phyloP scores from a whole-genome alignment of 768 basidiomycete species.

The Kwoniella europaea region DNA sequence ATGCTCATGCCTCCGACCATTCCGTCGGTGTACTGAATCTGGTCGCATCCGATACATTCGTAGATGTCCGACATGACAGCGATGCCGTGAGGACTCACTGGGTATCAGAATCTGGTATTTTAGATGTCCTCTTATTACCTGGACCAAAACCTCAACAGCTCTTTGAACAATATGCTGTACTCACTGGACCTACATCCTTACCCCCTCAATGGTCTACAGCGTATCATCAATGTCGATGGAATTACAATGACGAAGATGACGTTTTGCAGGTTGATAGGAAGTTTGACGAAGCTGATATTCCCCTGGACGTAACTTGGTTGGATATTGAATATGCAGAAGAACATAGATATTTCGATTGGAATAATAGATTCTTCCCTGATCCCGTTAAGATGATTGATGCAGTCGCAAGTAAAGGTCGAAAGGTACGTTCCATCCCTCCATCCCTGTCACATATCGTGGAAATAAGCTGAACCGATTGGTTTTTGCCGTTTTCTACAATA shows the following conservation, averaged over 20 bases:
- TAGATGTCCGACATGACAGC: constrained; percentile 78
- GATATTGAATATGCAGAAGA: constrained; percentile 95
- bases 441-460: background rate
- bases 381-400: constrained; percentile 91
- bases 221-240: constrained; percentile 98
- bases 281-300: constrained; percentile 94
- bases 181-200: constrained; percentile 85
- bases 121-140: constrained; percentile 91
- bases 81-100: constrained; percentile 77
- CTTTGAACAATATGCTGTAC: constrained; percentile 79
- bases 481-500: constrained; percentile 53
- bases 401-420: constrained; percentile 80
- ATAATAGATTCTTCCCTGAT: constrained; percentile 87
- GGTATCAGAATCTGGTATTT: constrained; percentile 95
- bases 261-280: constrained; percentile 79
- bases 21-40: constrained; percentile 91
- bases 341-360: constrained; percentile 98
- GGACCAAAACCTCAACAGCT: constrained; percentile 83
- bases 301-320: constrained; percentile 95
- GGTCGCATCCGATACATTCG: constrained; percentile 89
- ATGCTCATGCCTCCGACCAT: constrained; percentile 83
- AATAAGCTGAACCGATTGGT: background rate
- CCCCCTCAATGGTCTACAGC: constrained; percentile 89
- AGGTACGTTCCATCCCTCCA: constrained; percentile 63
- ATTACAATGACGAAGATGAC: constrained; percentile 89